Evolutionary conservation across 495 filamentous ascomycete genomes (phyloP), one percentile per base, ranked within the genome.

Genomic region (Xylaria venustula): DNA sequence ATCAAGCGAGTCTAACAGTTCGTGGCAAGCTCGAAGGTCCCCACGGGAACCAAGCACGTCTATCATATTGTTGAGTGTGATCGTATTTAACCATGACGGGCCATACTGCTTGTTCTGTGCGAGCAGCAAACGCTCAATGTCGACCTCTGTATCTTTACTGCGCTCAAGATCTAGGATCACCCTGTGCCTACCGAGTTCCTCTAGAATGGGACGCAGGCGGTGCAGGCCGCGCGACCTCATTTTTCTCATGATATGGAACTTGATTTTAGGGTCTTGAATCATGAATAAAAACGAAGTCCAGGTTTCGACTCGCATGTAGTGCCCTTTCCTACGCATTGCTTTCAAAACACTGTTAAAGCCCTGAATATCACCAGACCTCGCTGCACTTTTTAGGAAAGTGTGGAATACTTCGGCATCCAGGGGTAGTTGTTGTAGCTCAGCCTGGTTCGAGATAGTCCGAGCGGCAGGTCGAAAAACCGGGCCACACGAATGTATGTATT

Each of bases 231-330:
- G 69, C 20, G 32, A 22, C 42, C 59, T 55, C 70, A 81, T 74
- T 40, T 54, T 65, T 5, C 54, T 63, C 1, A 76, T 40, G 20
- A 78, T 64, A 60, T 72, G 71, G 5, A 67, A 65, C 56, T 68
- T 73, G n/a, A 71, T 64, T 7, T 67, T 63, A 59, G 75, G 75
- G 36, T 67, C 68, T 50, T 77, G 47, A 53, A 80, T 64, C 53
- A 80, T 62, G 23, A 67, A 59, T 19, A 81, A 44, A 57, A 80
- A 77, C 6, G 75, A 62, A 1, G 67, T 52, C 79, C 79, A 81
- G 5, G 74, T 75, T 23, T 64, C 61, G 2, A 66, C 48, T 42
- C 74, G 70, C 0, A 73, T 66, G n/a, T 30, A 47, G 26, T 62
- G 55, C 7, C 71, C 72, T 36, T 59, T 64, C 3, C 54, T 46